Conservation (phyloP, 2,329 filamentous ascomycete species). For the Diplodia corticola region DNA sequence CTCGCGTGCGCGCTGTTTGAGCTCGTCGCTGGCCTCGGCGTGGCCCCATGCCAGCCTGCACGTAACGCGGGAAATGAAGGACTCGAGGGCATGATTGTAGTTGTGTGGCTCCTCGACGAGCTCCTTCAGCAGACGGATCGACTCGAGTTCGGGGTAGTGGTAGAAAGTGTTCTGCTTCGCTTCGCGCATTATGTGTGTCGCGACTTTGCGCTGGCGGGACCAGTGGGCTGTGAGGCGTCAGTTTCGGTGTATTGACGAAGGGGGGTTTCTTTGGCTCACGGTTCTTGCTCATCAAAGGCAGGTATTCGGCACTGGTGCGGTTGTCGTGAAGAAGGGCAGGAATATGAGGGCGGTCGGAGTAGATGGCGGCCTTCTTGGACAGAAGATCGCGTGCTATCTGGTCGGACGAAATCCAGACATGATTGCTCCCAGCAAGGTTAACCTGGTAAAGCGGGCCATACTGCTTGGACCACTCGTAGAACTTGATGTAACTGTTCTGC, state of each 20-base stretch:
- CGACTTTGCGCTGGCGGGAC: constrained; percentile 47
- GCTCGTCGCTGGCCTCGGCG: constrained; percentile 46
- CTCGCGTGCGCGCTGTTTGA: constrained; percentile 50
- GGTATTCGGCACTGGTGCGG: constrained; percentile 47
- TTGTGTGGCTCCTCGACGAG: constrained; percentile 44
- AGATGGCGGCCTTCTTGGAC: constrained; percentile 47
- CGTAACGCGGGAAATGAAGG: constrained; percentile 49
- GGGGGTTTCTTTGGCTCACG: constrained; percentile 30
- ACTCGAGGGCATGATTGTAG: constrained; percentile 48
- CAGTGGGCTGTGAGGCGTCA: constrained; percentile 39
- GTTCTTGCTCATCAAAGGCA: constrained; percentile 48
- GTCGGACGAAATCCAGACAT: constrained; percentile 49
- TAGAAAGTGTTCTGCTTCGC: constrained; percentile 45
- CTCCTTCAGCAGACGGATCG: constrained; percentile 48
- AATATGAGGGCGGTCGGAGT: constrained; percentile 50
- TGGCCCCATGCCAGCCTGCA: constrained; percentile 50
- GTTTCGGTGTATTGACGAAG: background rate
- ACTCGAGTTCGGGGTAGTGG: constrained; percentile 48
- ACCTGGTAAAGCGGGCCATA: constrained; percentile 50
- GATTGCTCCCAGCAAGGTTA: constrained; percentile 47
- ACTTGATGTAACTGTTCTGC: constrained; percentile 47
- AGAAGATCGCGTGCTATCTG: constrained; percentile 46
- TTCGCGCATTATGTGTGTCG: constrained; percentile 48
- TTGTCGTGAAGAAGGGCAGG: constrained; percentile 48
- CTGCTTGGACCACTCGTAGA: constrained; percentile 48